These are phyloP conservation scores for Cyberlindnera petersonii DNA, from an alignment of 805 yeast species.

Conservation along the genomic window DNA sequence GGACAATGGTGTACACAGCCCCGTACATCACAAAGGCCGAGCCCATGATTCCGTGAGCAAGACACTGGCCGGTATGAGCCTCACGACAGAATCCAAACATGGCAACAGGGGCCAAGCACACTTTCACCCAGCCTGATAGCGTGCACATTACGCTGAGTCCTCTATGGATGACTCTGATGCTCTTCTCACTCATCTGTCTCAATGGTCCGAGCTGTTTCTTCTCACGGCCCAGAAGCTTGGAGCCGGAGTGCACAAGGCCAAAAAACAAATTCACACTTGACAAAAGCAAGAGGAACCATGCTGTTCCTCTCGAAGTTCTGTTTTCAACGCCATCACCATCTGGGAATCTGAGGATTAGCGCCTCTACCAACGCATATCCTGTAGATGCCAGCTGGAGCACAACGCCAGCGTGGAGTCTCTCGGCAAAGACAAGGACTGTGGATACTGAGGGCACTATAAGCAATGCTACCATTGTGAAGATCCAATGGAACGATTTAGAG, in stretches of 20 bases:
- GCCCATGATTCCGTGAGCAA: constrained; percentile 98
- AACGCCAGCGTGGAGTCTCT: constrained; percentile 41
- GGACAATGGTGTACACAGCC: constrained; percentile 57
- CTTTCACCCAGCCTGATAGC: constrained; percentile 72
- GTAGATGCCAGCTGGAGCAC: constrained; percentile 44
- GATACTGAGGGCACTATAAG: constrained; percentile 56
- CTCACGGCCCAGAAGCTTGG: constrained; percentile 33
- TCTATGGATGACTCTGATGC: constrained; percentile 38
- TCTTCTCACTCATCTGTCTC: constrained; percentile 35
- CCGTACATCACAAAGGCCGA: constrained; percentile 82
- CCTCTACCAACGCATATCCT: constrained; percentile 53
- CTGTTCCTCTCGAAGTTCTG: constrained; percentile 61
- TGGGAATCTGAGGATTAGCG: constrained; percentile 54
- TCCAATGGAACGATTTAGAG: constrained; percentile 64
- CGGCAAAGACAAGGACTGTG: constrained; percentile 52
- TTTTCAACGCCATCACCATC: constrained; percentile 66
- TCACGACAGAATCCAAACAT: constrained; percentile 85
- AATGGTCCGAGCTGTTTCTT: constrained; percentile 33
- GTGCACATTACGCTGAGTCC: constrained; percentile 43
- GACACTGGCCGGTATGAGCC: constrained; percentile 85
- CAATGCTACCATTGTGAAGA: constrained; percentile 42
- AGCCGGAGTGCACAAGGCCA: constrained; percentile 55
- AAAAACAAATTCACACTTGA: constrained; percentile 45
- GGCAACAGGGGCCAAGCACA: constrained; percentile 78
- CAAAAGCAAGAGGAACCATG: constrained; percentile 54